These are phyloP conservation scores for Raffaelea deltoideospora DNA, from an alignment of 2,329 filamentous ascomycete species.

Conservation along the genomic window DNA sequence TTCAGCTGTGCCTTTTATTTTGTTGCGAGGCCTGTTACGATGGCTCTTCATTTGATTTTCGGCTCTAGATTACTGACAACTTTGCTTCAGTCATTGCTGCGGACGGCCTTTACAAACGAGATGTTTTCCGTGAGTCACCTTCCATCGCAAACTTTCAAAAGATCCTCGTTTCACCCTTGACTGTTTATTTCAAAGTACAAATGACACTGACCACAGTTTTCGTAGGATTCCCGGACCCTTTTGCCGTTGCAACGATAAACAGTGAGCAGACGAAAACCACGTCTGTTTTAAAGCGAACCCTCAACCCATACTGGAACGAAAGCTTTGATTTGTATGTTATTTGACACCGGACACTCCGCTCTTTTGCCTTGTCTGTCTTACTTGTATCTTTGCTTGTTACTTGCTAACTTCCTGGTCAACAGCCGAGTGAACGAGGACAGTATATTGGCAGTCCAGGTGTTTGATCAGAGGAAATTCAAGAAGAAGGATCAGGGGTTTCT, in stretches of 20 bases:
- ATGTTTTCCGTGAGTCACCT: constrained; percentile 79
- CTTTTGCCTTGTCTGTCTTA: constrained; percentile 9
- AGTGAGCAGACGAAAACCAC: constrained; percentile 99
- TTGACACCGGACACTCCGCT: constrained; percentile 7
- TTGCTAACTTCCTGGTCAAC: constrained; percentile 5
- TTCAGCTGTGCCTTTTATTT: no score
- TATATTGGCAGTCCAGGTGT: constrained; percentile 94
- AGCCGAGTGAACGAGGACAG: constrained; percentile 89
- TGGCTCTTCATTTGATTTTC: no score
- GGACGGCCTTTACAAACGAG: constrained; percentile 95
- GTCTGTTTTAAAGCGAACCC: constrained; percentile 85
- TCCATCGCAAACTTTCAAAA: neutral
- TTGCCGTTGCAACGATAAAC: constrained; percentile 91
- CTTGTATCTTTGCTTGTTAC: no score
- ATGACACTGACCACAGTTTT: constrained; percentile 1
- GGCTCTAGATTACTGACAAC: constrained; percentile 24
- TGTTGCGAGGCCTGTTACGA: no score
- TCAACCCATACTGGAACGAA: constrained; percentile 99
- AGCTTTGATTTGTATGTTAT: constrained; percentile 81
- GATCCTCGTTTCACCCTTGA: neutral
- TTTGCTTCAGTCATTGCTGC: constrained; percentile 88
- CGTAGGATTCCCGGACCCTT: constrained; percentile 89
- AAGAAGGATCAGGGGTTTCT: constrained; percentile 99
- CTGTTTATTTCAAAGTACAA: neutral
- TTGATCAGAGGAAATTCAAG: constrained; percentile 99